Conservation (phyloP, 257 asterid species). For the Ballota nigra region DNA sequence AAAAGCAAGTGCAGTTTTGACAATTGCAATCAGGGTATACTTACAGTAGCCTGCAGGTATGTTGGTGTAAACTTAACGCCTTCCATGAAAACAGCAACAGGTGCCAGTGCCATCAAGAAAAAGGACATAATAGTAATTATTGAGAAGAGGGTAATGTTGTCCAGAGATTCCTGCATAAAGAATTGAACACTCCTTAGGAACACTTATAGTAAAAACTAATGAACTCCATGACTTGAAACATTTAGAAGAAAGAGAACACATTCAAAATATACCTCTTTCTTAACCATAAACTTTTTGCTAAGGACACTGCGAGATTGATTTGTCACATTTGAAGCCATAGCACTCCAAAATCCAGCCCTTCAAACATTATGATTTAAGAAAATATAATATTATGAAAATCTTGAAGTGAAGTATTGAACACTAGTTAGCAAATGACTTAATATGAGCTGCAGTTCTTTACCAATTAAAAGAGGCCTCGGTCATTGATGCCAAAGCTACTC, state of each 20-base stretch:
- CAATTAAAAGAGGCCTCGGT: too few species aligned
- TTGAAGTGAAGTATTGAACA: conserved; percentile 18
- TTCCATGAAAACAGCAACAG: conserved; percentile 45
- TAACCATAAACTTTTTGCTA: too few species aligned
- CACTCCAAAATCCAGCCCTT: conserved; percentile 99
- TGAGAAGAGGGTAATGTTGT: conserved; percentile 54
- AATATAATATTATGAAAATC: background rate
- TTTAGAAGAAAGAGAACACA: background rate
- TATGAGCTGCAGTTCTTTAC: conserved; percentile 51
- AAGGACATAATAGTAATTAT: too few species aligned
- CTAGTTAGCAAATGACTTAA: background rate
- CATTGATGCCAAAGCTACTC: too few species aligned
- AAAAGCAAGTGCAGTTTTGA: conserved; percentile 5
- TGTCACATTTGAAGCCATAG: too few species aligned
- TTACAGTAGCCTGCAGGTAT: conserved; percentile 70
- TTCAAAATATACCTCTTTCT: too few species aligned
- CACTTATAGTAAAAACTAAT: background rate
- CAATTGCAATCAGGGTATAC: conserved; percentile 30
- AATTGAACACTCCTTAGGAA: background rate
- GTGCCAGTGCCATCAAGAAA: conserved; percentile 57
- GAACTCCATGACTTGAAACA: background rate
- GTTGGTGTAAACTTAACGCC: conserved; percentile 74
- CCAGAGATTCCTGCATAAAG: conserved; percentile 49
- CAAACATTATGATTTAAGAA: conserved; percentile 2
- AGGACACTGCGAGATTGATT: too few species aligned